Evolutionary conservation across 139 green algal species (phyloP), one percentile per base, ranked within the genome.

Genomic region (Chlorella sp.): DNA sequence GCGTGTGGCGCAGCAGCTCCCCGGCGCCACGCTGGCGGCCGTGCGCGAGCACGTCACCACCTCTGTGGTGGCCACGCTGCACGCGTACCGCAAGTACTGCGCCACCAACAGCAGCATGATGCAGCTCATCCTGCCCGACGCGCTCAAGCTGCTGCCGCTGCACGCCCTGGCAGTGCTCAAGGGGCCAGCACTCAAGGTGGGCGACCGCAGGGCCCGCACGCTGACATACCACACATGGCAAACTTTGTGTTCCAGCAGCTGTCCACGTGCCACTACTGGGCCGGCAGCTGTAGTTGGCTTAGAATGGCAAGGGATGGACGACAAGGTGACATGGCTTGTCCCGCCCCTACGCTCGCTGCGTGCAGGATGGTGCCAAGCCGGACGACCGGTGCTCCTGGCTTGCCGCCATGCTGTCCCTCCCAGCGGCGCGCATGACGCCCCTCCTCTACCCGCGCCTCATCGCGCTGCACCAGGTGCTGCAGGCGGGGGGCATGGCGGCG

Each of bases 41-140:
- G 81, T 72, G 70, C 83, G 85, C 71, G 89, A 96, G 50, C 35
- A 72, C 30, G 80, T 91, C 36, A 86, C 71, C 68, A 85, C 77
- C 72, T 50, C 77, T 5, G 77, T 74, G 23, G 80, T 86, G 69
- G 75, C 33, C 51, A 80, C 70, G 6, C 74, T 84, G 22, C 31
- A 81, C 22, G 76, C 86, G 17, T 94, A 95, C 79, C 82, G 90
- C 71, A 88, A 88, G 64, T 85, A 96, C 77, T 95, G 91, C 76
- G 87, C 90, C 35, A 83, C 72, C 62, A 79, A 70, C 61, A 76
- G 59, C 77, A 78, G 55, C 22, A 68, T 76, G 22, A 79, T 82
- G 32, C 93, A 97, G 82, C 90, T 97, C 62, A 95, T 97, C 68
- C 83, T 97, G 62, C 93, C 93, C 0, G 92, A 97, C 80, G 86